These are phyloP conservation scores for Pestalotiopsis sp. DNA, from an alignment of 2,329 filamentous ascomycete genomes.

Conservation along the genomic window DNA sequence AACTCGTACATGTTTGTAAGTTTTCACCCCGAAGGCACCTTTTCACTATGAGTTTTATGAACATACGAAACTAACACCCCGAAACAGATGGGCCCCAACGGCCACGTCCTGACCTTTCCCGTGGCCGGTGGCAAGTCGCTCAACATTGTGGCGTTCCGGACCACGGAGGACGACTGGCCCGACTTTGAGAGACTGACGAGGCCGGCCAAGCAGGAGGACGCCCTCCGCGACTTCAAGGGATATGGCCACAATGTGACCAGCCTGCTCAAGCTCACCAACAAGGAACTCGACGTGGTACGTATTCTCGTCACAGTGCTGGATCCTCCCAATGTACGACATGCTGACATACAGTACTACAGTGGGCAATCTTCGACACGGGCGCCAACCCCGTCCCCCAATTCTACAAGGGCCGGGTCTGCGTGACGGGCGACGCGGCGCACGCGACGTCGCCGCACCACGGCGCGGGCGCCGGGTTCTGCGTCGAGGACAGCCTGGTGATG, in stretches of 20 bases:
- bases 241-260: conserved; percentile 25
- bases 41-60: background rate
- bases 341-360: background rate
- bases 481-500: conserved; percentile 11
- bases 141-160: conserved; percentile 51
- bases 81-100: conserved; percentile 43
- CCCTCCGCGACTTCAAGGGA: conserved; percentile 36
- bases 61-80: background rate
- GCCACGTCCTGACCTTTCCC: conserved; percentile 61
- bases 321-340: background rate
- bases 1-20: conserved; percentile 28
- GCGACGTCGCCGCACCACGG: conserved; percentile 12
- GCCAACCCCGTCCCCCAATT: conserved; percentile 5
- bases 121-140: conserved; percentile 56
- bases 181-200: conserved; percentile 22
- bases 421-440: conserved; percentile 11
- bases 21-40: background rate
- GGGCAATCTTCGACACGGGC: conserved; percentile 14
- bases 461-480: conserved; percentile 9
- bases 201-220: conserved; percentile 33
- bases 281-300: conserved; percentile 3
- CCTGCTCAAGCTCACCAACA: conserved; percentile 7
- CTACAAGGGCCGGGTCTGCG: conserved; percentile 8
- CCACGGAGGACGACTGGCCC: conserved; percentile 34
- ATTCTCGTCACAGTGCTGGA: background rate